Conservation (phyloP, 208 protist species). For the Leishmania tropica region DNA sequence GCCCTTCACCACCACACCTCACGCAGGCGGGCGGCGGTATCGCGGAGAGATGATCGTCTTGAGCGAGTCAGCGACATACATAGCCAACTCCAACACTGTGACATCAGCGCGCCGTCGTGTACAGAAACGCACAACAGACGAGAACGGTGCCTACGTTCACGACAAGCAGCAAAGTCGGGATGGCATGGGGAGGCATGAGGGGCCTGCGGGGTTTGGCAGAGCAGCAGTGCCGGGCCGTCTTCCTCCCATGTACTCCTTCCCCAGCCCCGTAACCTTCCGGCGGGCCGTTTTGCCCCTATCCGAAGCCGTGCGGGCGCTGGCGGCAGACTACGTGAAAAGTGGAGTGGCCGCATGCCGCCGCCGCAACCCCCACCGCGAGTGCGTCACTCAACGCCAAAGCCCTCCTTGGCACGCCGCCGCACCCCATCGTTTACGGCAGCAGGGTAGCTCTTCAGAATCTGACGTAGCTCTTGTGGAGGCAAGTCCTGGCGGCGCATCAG, state of each 20-base stretch:
- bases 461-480: constrained; percentile 29
- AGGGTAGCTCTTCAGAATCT: constrained; percentile 44
- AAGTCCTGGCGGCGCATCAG: constrained; percentile 44
- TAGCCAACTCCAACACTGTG: neutral
- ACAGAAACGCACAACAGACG: neutral
- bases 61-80: neutral
- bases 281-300: neutral
- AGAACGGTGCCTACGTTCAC: neutral
- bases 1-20: neutral
- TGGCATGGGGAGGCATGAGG: neutral
- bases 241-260: neutral
- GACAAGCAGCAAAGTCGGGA: neutral
- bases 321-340: neutral
- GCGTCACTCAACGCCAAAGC: constrained; percentile 22
- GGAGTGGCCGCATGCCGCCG: neutral
- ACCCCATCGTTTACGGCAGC: constrained; percentile 59
- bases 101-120: neutral
- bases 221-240: neutral
- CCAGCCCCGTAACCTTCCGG: neutral
- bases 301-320: neutral
- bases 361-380: neutral
- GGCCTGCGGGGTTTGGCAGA: neutral
- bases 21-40: neutral
- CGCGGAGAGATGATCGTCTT: neutral
- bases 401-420: constrained; percentile 29